Conservation (phyloP, 805 yeast genomes). For the Wickerhamiella parazyma region DNA sequence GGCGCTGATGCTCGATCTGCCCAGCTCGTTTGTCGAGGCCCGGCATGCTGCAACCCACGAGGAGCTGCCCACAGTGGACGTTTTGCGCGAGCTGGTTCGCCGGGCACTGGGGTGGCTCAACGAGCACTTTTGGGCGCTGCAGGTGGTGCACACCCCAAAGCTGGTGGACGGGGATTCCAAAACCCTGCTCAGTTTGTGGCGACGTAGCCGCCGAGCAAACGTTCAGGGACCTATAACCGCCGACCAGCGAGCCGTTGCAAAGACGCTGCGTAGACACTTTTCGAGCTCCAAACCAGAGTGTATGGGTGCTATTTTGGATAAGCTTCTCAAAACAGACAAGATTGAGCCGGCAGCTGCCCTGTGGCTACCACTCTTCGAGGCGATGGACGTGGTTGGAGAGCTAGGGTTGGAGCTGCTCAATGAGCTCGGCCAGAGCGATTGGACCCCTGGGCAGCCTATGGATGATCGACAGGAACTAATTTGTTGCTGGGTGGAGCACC, state of each 20-base stretch:
- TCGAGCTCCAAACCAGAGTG: no score
- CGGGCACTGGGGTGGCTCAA: conserved; percentile 66
- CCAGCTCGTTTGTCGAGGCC: conserved; percentile 73
- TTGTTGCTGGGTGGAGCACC: conserved; percentile 18
- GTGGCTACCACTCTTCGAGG: no score
- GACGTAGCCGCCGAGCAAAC: conserved; percentile 37
- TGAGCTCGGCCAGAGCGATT: conserved; percentile 11
- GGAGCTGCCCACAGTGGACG: conserved; percentile 51
- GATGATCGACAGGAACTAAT: no score
- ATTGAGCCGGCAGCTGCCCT: conserved; percentile 8
- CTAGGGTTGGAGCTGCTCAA: conserved; percentile 7
- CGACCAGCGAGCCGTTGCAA: conserved; percentile 6
- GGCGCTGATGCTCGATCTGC: conserved; percentile 56
- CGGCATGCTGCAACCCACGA: conserved; percentile 92
- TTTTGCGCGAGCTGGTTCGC: conserved; percentile 45
- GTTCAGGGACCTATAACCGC: conserved; percentile 19
- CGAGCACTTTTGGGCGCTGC: conserved; percentile 51
- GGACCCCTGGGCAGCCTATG: conserved; percentile 12
- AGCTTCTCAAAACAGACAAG: conserved; percentile 10
- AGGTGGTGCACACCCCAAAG: conserved; percentile 8
- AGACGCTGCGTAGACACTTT: conserved; percentile 5
- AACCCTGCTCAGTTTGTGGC: conserved; percentile 33
- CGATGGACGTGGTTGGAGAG: no score
- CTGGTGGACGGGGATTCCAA: conserved; percentile 16
- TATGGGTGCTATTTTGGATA: no score